Evolutionary conservation across 331 rosid genomes (phyloP).

Genomic region (Quercus tomentella): DNA sequence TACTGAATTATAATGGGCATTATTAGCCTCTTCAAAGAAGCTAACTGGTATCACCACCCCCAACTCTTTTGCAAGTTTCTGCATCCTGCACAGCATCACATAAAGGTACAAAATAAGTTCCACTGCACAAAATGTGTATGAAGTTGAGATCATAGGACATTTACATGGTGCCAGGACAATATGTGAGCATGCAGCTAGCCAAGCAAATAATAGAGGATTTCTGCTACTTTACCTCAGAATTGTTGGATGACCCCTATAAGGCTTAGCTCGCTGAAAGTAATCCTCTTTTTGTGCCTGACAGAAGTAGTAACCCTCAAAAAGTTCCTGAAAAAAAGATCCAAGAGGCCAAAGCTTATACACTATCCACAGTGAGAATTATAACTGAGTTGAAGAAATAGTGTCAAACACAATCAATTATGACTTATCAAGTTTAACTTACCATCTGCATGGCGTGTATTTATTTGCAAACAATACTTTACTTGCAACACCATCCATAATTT

Average conservation of each 20-base stretch:
- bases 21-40: conserved; percentile 96
- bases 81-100: conserved; percentile 61
- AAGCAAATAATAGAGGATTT: conserved; percentile 11
- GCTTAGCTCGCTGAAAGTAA: conserved; percentile 77
- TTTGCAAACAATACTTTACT: not conserved
- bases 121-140: conserved; percentile 9
- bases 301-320: conserved; percentile 92
- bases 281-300: conserved; percentile 96
- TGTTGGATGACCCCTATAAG: conserved; percentile 80
- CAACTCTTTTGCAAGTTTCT: conserved; percentile 80
- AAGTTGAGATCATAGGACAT: conserved; percentile 4
- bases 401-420: not conserved
- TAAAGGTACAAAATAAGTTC: conserved; percentile 11
- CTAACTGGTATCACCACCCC: conserved; percentile 89
- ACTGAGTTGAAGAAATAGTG: not conserved
- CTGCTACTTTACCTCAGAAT: conserved; percentile 55
- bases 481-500: not conserved
- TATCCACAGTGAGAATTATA: not conserved
- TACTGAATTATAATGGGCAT: conserved; percentile 87
- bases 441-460: not conserved
- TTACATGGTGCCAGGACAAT: conserved; percentile 8
- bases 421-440: not conserved
- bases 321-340: conserved; percentile 60
- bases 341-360: not conserved
- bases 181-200: not conserved